Percentiles rank a stretch among this genome's conserved stretches.
phyloP scores from a whole-genome alignment of 257 asterid species.

The Solanum pennellii region DNA sequence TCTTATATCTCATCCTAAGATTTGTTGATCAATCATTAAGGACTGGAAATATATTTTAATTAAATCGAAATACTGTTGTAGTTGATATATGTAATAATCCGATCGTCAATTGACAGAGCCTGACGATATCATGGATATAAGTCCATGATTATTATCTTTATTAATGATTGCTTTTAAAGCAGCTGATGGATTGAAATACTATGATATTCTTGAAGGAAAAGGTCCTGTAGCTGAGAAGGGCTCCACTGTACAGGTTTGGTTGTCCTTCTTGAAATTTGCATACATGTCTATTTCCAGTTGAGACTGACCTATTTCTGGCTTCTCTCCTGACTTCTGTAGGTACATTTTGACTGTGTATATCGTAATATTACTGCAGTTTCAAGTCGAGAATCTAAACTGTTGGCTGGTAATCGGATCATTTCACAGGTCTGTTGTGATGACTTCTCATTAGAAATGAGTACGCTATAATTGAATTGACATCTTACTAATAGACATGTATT shows the following conservation, averaged over 20 bases:
- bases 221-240: conserved; percentile 84
- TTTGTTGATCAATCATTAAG: neutral
- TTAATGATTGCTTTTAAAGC: conserved; percentile 20
- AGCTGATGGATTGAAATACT: conserved; percentile 88
- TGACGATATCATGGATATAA: neutral
- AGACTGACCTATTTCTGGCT: conserved; percentile 4
- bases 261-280: neutral
- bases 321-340: conserved; percentile 23
- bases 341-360: conserved; percentile 89
- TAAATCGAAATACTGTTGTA: neutral
- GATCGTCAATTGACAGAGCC: neutral
- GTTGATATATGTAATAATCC: neutral
- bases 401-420: conserved; percentile 87
- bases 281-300: neutral
- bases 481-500: neutral
- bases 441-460: neutral
- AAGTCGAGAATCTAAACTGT: conserved; percentile 85
- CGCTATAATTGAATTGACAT: neutral
- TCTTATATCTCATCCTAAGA: neutral
- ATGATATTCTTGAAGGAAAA: conserved; percentile 70
- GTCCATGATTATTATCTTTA: neutral
- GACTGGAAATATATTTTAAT: neutral
- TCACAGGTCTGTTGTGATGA: conserved; percentile 54
- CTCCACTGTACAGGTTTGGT: conserved; percentile 58
- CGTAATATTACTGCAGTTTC: conserved; percentile 91